These are phyloP conservation scores for Obelidium mucronatum DNA, from an alignment of 192 early-diverging fungal genomes.

Conservation along the genomic window DNA sequence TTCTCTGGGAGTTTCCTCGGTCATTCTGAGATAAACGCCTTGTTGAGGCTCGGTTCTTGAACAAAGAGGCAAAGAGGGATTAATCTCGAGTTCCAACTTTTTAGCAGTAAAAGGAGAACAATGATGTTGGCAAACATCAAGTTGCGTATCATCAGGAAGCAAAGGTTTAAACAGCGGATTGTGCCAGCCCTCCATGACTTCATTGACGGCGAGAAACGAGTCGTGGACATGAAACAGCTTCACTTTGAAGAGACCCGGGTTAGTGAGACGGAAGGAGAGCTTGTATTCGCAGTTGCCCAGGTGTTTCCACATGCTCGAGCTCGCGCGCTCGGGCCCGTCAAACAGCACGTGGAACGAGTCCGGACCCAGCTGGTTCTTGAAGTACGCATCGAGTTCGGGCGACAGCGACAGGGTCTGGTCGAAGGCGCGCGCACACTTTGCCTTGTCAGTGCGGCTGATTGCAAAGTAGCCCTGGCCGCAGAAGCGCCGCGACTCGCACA, in stretches of 20 bases:
- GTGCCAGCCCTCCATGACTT: not conserved
- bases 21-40: constrained; percentile 18
- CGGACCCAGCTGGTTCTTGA: constrained; percentile 17
- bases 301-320: constrained; percentile 9
- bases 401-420: not conserved
- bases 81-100: not conserved
- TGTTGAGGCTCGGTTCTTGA: constrained; percentile 17
- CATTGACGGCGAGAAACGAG: constrained; percentile 12
- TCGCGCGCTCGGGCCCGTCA: constrained; percentile 4
- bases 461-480: constrained; percentile 34
- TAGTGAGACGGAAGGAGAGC: constrained; percentile 18
- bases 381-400: not conserved
- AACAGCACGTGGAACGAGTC: constrained; percentile 16
- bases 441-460: not conserved
- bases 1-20: constrained; percentile 2
- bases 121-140: constrained; percentile 14
- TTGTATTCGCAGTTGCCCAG: constrained; percentile 32
- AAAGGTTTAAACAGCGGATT: not conserved
- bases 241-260: constrained; percentile 15
- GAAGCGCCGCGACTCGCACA: not conserved
- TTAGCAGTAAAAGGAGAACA: not conserved
- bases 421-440: not conserved
- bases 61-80: not conserved
- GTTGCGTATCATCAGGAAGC: not conserved
- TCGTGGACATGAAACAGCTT: constrained; percentile 15